Percentiles rank a stretch among this genome's conserved stretches.
phyloP scores from a whole-genome alignment of 345 rosid species.

The Populus nigra region DNA sequence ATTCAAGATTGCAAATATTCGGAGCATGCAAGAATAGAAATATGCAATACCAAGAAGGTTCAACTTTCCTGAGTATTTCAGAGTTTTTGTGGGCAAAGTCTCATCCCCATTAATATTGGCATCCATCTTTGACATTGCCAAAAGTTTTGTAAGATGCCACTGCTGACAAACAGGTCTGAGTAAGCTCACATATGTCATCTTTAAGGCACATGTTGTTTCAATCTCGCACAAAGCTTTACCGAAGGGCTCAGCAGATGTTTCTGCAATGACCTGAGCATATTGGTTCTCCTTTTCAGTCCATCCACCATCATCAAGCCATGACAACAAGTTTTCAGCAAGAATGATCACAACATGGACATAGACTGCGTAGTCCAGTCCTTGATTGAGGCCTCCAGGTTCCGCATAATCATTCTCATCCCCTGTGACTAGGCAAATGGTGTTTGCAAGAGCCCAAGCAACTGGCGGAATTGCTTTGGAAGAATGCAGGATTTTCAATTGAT shows the following conservation, averaged over 20 bases:
- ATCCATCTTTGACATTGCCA: constrained; percentile 50
- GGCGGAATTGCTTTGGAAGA: constrained; percentile 55
- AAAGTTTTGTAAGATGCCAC: constrained; percentile 79
- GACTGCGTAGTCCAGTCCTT: constrained; percentile 48
- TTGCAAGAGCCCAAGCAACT: constrained; percentile 87
- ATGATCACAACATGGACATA: constrained; percentile 58
- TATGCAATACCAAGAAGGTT: constrained; percentile 65
- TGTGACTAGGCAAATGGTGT: constrained; percentile 62
- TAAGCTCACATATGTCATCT: constrained; percentile 55
- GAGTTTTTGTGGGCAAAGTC: constrained; percentile 21
- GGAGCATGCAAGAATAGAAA: constrained; percentile 78
- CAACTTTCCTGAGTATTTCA: constrained; percentile 38
- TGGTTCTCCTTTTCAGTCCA: constrained; percentile 40
- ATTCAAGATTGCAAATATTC: constrained; percentile 63
- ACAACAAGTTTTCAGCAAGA: constrained; percentile 66
- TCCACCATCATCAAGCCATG: constrained; percentile 49
- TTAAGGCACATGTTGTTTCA: constrained; percentile 30
- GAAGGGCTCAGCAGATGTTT: constrained; percentile 31
- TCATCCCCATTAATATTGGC: constrained; percentile 28
- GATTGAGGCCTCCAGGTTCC: constrained; percentile 46
- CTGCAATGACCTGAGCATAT: constrained; percentile 41
- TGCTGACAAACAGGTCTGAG: constrained; percentile 78
- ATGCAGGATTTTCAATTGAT: constrained; percentile 36
- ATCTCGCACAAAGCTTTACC: constrained; percentile 23
- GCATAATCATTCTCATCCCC: constrained; percentile 61